A percentile compares a stretch with the other conserved stretches of the same genome.
phyloP scores from a whole-genome alignment of 148 eudicot species.

The Amaranthus hypochondriacus region DNA sequence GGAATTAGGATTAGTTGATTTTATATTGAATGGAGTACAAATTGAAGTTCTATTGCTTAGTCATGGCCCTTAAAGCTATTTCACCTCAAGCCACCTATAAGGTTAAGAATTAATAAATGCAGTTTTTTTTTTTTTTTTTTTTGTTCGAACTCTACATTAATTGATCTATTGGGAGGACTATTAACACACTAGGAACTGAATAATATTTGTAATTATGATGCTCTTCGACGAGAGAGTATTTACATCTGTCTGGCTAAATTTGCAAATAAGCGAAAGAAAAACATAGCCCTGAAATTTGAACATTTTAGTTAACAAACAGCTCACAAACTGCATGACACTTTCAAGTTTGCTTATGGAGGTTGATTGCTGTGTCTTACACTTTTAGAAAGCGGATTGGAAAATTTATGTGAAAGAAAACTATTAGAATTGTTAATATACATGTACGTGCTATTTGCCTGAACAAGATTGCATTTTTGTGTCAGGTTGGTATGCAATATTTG shows the following conservation, averaged over 20 bases:
- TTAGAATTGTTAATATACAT: not conserved
- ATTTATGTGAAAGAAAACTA: not conserved
- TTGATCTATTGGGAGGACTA: constrained; percentile 4
- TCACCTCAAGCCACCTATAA: too few species aligned
- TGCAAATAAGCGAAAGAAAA: not conserved
- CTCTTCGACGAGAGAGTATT: not conserved
- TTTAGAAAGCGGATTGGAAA: not conserved
- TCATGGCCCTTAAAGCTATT: too few species aligned
- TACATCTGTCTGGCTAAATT: not conserved
- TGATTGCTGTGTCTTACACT: too few species aligned
- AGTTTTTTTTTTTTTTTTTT: too few species aligned
- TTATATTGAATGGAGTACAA: too few species aligned
- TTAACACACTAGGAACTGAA: not conserved
- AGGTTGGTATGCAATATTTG: constrained; percentile 81
- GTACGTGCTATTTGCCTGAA: not conserved
- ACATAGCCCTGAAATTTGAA: too few species aligned
- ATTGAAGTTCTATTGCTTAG: too few species aligned
- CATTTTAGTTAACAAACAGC: too few species aligned
- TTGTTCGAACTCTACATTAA: not conserved
- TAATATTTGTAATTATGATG: not conserved
- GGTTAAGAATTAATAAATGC: too few species aligned
- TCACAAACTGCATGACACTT: not conserved
- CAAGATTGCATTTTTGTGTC: constrained; percentile 16
- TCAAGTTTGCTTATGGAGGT: not conserved
- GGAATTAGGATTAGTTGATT: too few species aligned